Evolutionary conservation across 805 yeast species (phyloP).

Genomic region (Monosporozyma aquatica): DNA sequence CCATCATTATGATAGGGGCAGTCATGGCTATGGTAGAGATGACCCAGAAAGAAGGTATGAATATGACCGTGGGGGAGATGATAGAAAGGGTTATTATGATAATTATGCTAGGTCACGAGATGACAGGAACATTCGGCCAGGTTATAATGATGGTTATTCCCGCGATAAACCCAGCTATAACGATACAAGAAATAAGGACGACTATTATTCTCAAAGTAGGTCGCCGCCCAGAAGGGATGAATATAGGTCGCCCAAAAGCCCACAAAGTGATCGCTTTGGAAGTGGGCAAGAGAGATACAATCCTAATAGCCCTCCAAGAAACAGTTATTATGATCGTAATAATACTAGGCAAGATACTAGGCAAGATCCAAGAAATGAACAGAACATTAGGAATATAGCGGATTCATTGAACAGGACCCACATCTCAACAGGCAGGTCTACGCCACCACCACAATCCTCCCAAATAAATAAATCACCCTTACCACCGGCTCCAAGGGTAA

Average conservation of each 20-base stretch:
- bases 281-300: not conserved
- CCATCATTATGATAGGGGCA: not conserved
- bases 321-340: not conserved
- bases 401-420: not conserved
- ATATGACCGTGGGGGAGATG: conserved; percentile 1
- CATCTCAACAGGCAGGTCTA: not conserved
- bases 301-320: not conserved
- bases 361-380: not conserved
- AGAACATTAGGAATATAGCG: not conserved
- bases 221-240: not conserved
- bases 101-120: not conserved
- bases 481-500: conserved; percentile 3
- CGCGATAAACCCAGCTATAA: not conserved
- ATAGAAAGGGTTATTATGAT: not conserved
- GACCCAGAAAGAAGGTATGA: not conserved
- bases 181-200: not conserved
- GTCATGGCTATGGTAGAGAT: not conserved
- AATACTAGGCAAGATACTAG: not conserved
- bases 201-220: not conserved
- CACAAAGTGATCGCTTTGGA: not conserved
- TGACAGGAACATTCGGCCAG: not conserved
- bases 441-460: not conserved
- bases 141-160: not conserved
- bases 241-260: not conserved
- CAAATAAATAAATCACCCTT: not conserved